Conservation (phyloP, 1,284 basidiomycete species). For the Austroboletus niveus region DNA sequence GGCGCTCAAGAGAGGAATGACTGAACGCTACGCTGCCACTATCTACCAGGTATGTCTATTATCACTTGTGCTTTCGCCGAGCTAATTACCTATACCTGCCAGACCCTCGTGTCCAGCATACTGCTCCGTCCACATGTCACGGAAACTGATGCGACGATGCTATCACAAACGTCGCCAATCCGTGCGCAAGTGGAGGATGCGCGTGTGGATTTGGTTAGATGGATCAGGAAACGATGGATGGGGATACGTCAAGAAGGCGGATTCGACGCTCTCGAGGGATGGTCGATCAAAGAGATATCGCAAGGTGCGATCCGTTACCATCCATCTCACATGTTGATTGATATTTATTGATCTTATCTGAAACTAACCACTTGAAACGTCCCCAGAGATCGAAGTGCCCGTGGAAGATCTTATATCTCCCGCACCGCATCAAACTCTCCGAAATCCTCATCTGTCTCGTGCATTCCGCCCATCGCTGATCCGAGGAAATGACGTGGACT, state of each 20-base stretch:
- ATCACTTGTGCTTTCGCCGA: not conserved
- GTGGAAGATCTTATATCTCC: slow-evolving; percentile 67
- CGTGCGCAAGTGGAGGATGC: slow-evolving; percentile 71
- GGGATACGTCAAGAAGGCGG: slow-evolving; percentile 76
- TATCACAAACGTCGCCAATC: slow-evolving; percentile 63
- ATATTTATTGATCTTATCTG: not conserved
- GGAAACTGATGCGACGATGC: slow-evolving; percentile 55
- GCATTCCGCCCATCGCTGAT: slow-evolving; percentile 32
- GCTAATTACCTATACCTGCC: not conserved
- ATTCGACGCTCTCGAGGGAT: slow-evolving; percentile 77
- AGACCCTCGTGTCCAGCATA: slow-evolving; percentile 76
- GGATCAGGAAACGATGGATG: slow-evolving; percentile 69
- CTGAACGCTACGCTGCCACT: slow-evolving; percentile 57
- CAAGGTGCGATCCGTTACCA: slow-evolving; percentile 53
- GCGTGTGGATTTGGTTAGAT: slow-evolving; percentile 65
- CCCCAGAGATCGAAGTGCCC: slow-evolving; percentile 74
- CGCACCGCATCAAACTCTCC: slow-evolving; percentile 24
- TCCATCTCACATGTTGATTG: not conserved
- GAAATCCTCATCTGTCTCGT: slow-evolving; percentile 29
- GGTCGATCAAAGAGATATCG: slow-evolving; percentile 86
- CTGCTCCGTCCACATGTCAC: slow-evolving; percentile 67
- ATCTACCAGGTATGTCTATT: slow-evolving; percentile 66
- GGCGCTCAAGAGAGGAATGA: slow-evolving; percentile 56
- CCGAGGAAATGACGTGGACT: slow-evolving; percentile 36
- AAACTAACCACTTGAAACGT: not conserved